Evolutionary conservation across 192 early-diverging fungal species (phyloP), one percentile per base, ranked within the genome.

Genomic region (Funneliformis geosporum): DNA sequence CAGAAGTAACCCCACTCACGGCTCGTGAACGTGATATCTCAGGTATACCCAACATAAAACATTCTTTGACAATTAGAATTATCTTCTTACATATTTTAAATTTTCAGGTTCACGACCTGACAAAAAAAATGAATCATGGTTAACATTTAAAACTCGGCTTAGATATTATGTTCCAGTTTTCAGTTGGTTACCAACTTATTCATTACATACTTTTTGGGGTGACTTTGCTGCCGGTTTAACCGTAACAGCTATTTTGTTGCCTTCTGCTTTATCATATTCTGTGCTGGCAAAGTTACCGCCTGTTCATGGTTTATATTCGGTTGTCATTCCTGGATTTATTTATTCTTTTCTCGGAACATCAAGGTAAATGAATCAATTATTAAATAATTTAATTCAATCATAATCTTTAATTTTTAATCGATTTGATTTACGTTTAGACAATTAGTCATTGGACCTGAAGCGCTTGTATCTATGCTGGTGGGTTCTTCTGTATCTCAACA

Each of bases 311-410:
- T 88, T 99, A 28, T 99, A 97, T 78, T 91, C 96, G 0, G 91
- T 93, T 25, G 92, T 94, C 10, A 88, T 95, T 47, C 95, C 97
- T 10, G 89, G 91, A 40, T 84, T 97, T 39, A 86, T 95, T 27
- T 99, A 99, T 81, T 87, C 92, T 11, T 84, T 98, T 76, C 90
- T 99, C 73, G 98, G 98, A 16, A 99, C 95, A 25, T 98, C 96
- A 25, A 85, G 95, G 92, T 91, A 84, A 75, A 77, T 42, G 10
- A 43, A 0, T 76, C 10, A 42, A n/a, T 40, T 43, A 69, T 43
- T 21, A 4, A 18, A n/a, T 7, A 55, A n/a, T n/a, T 21, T 61
- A 46, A 0, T 55, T 62, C 61, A 43, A 7, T 64, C 8, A 23
- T 46, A n/a, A n/a, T 44, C 16, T 11, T 71, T 12, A 4, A 44